Base-by-base conservation (phyloP, 306 rosid species). In the Elaeagnus macrophylla region DNA sequence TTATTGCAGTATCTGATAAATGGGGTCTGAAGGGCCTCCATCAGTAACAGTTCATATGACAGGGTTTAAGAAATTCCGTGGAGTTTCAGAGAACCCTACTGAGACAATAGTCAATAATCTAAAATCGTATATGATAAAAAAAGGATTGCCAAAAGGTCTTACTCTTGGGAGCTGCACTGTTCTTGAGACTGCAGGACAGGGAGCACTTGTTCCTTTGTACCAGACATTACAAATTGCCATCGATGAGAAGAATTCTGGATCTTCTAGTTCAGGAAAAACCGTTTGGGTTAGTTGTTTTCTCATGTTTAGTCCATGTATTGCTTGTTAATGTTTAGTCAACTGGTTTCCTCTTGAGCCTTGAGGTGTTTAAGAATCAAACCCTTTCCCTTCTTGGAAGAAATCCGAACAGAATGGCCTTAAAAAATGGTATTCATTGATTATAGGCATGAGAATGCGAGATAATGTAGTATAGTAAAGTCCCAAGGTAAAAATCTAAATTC, bases 21-120 rank as follows among this genome's bases (percentile, higher is more conserved):
- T 86, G 97, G 97, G 97, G 62, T 91, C 97, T 40, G 97, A 91
- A 77, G 84, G 86, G 72, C 91, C 97, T 74, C 72, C 83, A 13
- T 63, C 85, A 10, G 79, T 84, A 39, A 82, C 83, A 42, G 71
- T 91, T 79, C 79, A 86, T 71, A 77, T 86, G 43, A 91, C 97
- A 8, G 97, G 97, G 50, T 91, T 91, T 70, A 86, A 83, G 87
- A 91, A 84, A 79, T 91, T 91, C 76, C 96, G 84, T 51, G 97
- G 97, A 62, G 96, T 91, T 76, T 83, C 93, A 0, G 96, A 84
- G 68, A 91, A 91, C 73, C 97, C 97, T 4, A 91, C 97, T 0
- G 96, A 91, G 75, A 72, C 79, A 3, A 73, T 86, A 55, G 94
- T 80, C 53, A 69, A 51, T 68, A 80, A 82, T 37, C 81, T 91